These are phyloP conservation scores for Teratosphaeria destructans DNA, from an alignment of 2,329 filamentous ascomycete genomes.

Conservation along the genomic window DNA sequence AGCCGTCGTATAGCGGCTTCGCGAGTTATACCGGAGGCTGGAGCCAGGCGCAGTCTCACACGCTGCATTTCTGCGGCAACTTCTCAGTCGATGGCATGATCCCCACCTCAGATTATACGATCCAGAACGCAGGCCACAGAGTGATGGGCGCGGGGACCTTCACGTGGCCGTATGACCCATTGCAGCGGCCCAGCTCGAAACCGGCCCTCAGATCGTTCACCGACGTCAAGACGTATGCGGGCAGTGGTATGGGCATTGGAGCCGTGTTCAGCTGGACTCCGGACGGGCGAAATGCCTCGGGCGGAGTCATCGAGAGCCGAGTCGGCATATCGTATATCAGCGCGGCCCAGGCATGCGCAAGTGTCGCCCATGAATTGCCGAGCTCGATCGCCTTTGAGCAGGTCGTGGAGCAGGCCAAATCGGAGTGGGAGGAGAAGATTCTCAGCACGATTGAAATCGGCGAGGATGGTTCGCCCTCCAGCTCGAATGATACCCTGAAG, in stretches of 20 bases:
- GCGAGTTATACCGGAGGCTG: neutral
- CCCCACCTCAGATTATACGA: neutral
- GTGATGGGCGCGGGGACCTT: neutral
- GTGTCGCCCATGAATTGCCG: neutral
- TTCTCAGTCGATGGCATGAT: neutral
- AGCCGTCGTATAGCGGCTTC: neutral
- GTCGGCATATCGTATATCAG: slow-evolving; percentile 60
- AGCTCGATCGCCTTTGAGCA: neutral
- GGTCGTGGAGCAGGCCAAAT: neutral
- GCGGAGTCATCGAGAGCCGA: slow-evolving; percentile 35
- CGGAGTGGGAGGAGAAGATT: neutral
- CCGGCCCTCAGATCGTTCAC: slow-evolving; percentile 2
- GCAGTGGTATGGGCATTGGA: slow-evolving; percentile 7
- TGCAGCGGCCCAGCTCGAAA: neutral
- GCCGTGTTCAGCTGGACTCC: slow-evolving; percentile 34
- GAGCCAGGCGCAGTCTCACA: neutral
- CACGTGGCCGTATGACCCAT: neutral
- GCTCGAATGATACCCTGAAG: slow-evolving; percentile 9
- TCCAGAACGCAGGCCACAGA: neutral
- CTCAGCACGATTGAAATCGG: slow-evolving; percentile 32
- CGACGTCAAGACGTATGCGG: slow-evolving; percentile 20
- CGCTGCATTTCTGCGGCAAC: neutral
- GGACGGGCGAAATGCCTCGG: neutral
- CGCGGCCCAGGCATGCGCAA: slow-evolving; percentile 20
- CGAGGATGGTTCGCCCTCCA: neutral